phyloP scores from a whole-genome alignment of 2,329 filamentous ascomycete genomes.

The Ascochyta pisi region DNA sequence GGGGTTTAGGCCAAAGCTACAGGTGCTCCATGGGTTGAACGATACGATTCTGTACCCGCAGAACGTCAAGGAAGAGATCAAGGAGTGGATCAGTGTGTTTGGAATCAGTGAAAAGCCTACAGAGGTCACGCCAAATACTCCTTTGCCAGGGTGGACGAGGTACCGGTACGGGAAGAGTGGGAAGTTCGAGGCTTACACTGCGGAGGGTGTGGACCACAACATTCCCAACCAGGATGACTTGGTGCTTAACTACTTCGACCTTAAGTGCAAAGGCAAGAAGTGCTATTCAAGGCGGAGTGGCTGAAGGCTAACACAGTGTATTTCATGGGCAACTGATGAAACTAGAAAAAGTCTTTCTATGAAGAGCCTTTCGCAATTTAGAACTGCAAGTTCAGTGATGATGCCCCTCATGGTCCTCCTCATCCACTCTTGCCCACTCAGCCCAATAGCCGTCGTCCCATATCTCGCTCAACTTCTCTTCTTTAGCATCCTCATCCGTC shows the following conservation, averaged over 20 bases:
- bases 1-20: slow-evolving; percentile 42
- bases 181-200: slow-evolving; percentile 44
- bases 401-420: slow-evolving; percentile 27
- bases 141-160: slow-evolving; percentile 41
- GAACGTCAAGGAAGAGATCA: slow-evolving; percentile 45
- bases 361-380: too few species aligned
- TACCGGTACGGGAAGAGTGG: slow-evolving; percentile 30
- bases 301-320: neutral
- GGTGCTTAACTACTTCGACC: slow-evolving; percentile 44
- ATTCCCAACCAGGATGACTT: slow-evolving; percentile 42
- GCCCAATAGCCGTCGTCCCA: slow-evolving; percentile 69
- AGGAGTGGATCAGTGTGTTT: slow-evolving; percentile 45
- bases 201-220: slow-evolving; percentile 37
- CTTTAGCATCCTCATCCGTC: slow-evolving; percentile 48
- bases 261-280: slow-evolving; percentile 30
- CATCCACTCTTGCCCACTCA: slow-evolving; percentile 51
- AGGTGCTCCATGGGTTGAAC: slow-evolving; percentile 38
- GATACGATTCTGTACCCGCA: slow-evolving; percentile 40
- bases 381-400: neutral
- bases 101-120: slow-evolving; percentile 32
- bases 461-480: slow-evolving; percentile 56
- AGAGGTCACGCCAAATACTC: slow-evolving; percentile 33
- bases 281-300: slow-evolving; percentile 28
- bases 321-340: neutral
- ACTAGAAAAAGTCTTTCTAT: too few species aligned